Evolutionary conservation across 345 rosid genomes (phyloP), one percentile per base, ranked within the genome.

Genomic region (Lumnitzera littorea): DNA sequence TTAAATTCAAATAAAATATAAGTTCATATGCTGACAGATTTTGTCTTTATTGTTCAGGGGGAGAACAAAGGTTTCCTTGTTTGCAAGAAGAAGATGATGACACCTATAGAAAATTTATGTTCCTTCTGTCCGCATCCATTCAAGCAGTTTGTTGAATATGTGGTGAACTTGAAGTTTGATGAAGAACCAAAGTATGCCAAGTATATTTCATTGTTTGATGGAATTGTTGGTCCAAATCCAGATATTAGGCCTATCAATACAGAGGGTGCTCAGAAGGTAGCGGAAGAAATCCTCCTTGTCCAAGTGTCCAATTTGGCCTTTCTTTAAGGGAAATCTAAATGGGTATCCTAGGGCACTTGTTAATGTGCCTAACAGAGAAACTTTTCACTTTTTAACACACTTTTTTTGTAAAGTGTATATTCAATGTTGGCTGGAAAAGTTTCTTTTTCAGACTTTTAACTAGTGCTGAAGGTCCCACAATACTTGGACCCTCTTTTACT

Each of bases 41-140:
- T 36, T 56, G 46, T 55, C 59, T 24, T 48, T 53, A 41, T 43
- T 29, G 59, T 54, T 64, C 61, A 82, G 86, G 88, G 86, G 49
- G 88, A 85, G 68, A 82, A 85, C 52, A 85, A 83, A 61, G 82
- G 91, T 13, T 85, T 82, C 69, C 83, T 85, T 64, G 84, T 85
- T 61, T 85, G 84, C 53, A 82, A 80, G 74, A 85, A 80, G 76
- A 85, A 85, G 74, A 80, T 82, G 91, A 82, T 75, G 25, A 76
- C 84, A n/a, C 71, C 86, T 61, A 70, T 83, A 14, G 81, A 82
- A 48, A 55, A 51, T 50, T 80, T 85, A 17, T 85, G 88, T 63
- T 71, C 73, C 70, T 72, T 78, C 55, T 85, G 83, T 56, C 88
- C 88, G 7, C 63, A 50, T 52, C 78, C 84, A 48, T 82, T 85